A percentile compares a stretch with the other conserved stretches of the same genome.
Conservation (phyloP, 208 protist genomes). For the Phytomonas francai region DNA sequence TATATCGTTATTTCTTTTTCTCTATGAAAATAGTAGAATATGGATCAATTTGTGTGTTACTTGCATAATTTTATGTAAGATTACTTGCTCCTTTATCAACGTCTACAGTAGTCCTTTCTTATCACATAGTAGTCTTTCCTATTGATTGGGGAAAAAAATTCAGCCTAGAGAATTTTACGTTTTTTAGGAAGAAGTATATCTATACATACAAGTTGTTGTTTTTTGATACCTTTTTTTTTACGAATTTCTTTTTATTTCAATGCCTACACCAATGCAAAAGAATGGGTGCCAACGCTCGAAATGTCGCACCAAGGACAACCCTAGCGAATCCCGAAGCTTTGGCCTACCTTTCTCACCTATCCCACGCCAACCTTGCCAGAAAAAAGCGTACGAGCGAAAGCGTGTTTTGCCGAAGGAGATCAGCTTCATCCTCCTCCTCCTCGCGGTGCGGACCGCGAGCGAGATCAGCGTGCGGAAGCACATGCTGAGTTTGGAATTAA, state of each 20-base stretch:
- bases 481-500: slow-evolving; percentile 58
- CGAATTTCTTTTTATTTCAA: background rate
- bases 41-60: background rate
- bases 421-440: slow-evolving; percentile 36
- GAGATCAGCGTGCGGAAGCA: slow-evolving; percentile 23
- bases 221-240: background rate
- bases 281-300: background rate
- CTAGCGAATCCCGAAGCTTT: background rate
- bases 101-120: slow-evolving; percentile 13
- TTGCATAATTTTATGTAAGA: background rate
- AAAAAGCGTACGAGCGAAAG: slow-evolving; percentile 5
- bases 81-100: slow-evolving; percentile 11
- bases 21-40: background rate
- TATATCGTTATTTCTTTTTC: slow-evolving; percentile 9
- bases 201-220: background rate
- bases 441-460: slow-evolving; percentile 38
- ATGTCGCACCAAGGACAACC: background rate
- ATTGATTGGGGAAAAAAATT: background rate
- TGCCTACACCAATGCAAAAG: background rate
- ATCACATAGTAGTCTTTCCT: slow-evolving; percentile 1
- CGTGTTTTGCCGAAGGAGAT: slow-evolving; percentile 33
- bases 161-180: background rate
- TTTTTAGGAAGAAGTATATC: background rate
- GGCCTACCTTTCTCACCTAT: background rate
- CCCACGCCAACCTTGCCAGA: background rate